Evolutionary conservation across 306 rosid species (phyloP).

Genomic region (Dalbergia cochinchinensis): DNA sequence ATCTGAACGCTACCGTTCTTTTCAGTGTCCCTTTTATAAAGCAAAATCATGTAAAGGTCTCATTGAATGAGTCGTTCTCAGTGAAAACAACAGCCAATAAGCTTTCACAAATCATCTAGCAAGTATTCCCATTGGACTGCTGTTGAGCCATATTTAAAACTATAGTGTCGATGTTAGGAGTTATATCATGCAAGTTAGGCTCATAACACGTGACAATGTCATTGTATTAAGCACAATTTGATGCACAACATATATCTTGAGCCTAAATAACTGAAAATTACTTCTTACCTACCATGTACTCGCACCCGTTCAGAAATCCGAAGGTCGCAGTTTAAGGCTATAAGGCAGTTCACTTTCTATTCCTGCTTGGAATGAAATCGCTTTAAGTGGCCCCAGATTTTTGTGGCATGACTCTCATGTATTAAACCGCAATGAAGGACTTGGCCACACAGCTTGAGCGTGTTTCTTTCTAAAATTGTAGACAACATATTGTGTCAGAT

Average conservation of each 20-base stretch:
- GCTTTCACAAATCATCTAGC: slow-evolving; percentile 39
- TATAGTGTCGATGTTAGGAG: slow-evolving; percentile 43
- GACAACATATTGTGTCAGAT: background rate
- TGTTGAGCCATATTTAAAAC: slow-evolving; percentile 38
- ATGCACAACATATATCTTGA: slow-evolving; percentile 28
- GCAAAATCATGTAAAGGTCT: slow-evolving; percentile 37
- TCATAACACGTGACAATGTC: slow-evolving; percentile 47
- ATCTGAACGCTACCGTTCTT: background rate
- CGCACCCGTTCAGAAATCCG: slow-evolving; percentile 33
- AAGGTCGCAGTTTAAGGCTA: slow-evolving; percentile 22
- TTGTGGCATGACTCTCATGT: slow-evolving; percentile 18
- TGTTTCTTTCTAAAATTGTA: background rate
- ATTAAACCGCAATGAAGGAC: background rate
- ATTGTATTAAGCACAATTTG: slow-evolving; percentile 7
- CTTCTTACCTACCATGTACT: slow-evolving; percentile 45
- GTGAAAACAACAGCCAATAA: slow-evolving; percentile 40
- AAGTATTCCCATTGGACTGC: slow-evolving; percentile 22
- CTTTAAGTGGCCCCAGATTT: slow-evolving; percentile 36
- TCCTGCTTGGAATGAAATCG: slow-evolving; percentile 17
- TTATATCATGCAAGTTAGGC: slow-evolving; percentile 47
- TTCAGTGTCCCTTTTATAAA: background rate
- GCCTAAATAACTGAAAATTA: slow-evolving; percentile 42
- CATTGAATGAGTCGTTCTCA: slow-evolving; percentile 29
- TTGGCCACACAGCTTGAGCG: background rate
- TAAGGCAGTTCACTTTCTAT: background rate